Base-by-base conservation (phyloP, 2,329 filamentous ascomycete species). In the Setomelanomma holmii region DNA sequence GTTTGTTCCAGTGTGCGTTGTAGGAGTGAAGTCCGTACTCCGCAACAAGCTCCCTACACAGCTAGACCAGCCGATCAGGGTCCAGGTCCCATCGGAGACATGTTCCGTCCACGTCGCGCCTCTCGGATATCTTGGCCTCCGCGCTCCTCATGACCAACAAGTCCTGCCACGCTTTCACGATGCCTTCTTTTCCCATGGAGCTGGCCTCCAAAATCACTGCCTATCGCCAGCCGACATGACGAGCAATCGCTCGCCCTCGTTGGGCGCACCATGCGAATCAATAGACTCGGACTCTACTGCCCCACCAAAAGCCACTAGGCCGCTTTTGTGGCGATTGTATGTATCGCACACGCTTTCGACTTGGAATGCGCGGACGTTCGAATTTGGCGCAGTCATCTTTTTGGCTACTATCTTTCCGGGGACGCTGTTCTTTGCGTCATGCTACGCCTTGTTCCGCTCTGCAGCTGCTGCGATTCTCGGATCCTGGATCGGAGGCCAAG, bases 361-460 rank as follows among this genome's bases (percentile, higher is more conserved):
- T 4, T 82, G 79, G 79, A 82, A 81, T 54, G 76, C 77, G 1
- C 72, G 79, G 17, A 67, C 73, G 1, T 81, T 81, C 61, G 79
- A 82, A 57, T 81, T 82, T 53, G 78, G 76, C 27, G 76, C 79
- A n/a, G 76, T 81, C 11, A 70, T 82, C 11, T 82, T 80, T 60
- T 69, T 82, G 1, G 77, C 78, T 2, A 58, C 67, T 4, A 76
- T 80, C 24, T 80, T 75, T 42, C 78, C 78, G 0, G 62, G 78
- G 0, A 89, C 87, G 0, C 75, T 91, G 19, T 78, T 89, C 19
- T 87, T 85, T 30, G 80, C 87, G 49, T 90, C 88, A 0, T 74
- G 87, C n/a, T 91, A 91, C 64, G 88, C 88, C 0, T 73, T 91
- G 5, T 76, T 81, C 4, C 82, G 89, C 19, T 80, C 83, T 5